A percentile compares a stretch with the other conserved stretches of the same genome.
These are phyloP conservation scores for Psilocybe subaeruginosa DNA, from an alignment of 768 basidiomycete genomes.

Conservation along the genomic window DNA sequence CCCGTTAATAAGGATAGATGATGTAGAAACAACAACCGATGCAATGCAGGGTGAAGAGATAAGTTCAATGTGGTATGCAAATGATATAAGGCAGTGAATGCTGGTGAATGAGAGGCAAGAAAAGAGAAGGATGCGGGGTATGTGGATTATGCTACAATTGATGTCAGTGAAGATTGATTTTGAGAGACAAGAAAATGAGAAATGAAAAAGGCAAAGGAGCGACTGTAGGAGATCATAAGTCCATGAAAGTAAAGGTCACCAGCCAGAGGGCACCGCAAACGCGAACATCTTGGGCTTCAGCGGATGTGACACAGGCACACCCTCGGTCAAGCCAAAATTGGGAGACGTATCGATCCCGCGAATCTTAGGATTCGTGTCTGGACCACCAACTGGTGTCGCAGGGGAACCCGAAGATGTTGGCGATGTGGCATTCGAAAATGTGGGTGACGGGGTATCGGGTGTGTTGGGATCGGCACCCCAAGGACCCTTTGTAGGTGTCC, in stretches of 20 bases:
- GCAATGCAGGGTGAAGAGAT: conserved; percentile 10
- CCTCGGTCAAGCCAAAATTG: conserved; percentile 35
- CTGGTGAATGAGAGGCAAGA: conserved; percentile 9
- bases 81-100: conserved; percentile 18
- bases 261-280: conserved; percentile 59
- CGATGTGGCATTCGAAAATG: conserved; percentile 54
- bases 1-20: conserved; percentile 15
- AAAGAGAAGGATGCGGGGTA: conserved; percentile 17
- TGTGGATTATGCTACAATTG: conserved; percentile 19
- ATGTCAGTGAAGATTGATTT: conserved; percentile 12
- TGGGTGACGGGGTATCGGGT: conserved; percentile 59
- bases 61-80: conserved; percentile 21
- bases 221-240: conserved; percentile 7
- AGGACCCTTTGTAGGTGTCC: conserved; percentile 27
- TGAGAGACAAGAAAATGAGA: conserved; percentile 16
- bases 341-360: conserved; percentile 44
- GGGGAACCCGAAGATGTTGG: conserved; percentile 67
- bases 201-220: conserved; percentile 19
- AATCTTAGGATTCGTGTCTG: conserved; percentile 54
- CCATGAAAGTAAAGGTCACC: conserved; percentile 44
- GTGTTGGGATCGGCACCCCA: conserved; percentile 29
- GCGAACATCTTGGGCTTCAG: conserved; percentile 69
- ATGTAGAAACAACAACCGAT: conserved; percentile 18
- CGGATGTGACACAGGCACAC: conserved; percentile 39
- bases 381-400: conserved; percentile 56